A percentile compares a stretch with the other conserved stretches of the same genome.
These are phyloP conservation scores for Mortierella sp. DNA, from an alignment of 371 early-diverging fungal species.

Conservation along the genomic window DNA sequence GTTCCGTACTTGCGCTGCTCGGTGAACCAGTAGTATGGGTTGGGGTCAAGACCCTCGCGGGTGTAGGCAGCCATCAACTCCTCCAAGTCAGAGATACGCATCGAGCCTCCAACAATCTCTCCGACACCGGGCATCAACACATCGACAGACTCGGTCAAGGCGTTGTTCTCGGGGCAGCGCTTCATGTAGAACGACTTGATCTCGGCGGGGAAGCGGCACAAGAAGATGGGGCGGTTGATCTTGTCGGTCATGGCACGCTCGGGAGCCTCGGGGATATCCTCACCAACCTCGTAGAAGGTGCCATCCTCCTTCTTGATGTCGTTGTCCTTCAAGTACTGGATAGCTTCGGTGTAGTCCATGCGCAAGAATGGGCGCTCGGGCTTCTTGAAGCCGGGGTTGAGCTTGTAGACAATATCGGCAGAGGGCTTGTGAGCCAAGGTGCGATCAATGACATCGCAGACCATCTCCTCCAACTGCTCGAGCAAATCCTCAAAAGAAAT, in stretches of 20 bases:
- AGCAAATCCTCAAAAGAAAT: conserved; percentile 95
- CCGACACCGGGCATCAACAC: conserved; percentile 99
- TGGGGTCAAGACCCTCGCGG: conserved; percentile 97
- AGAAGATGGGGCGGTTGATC: conserved; percentile 96
- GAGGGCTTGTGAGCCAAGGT: conserved; percentile 85
- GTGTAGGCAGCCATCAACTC: conserved; percentile 96
- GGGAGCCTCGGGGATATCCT: conserved; percentile 99
- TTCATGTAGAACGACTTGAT: conserved; percentile 99
- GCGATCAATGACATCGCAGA: conserved; percentile 88
- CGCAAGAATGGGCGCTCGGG: conserved; percentile 95
- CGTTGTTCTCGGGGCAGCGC: conserved; percentile 83
- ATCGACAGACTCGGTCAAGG: conserved; percentile 98
- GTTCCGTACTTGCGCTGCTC: conserved; percentile 99
- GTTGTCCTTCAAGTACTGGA: conserved; percentile 94
- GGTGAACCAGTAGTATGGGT: conserved; percentile 99
- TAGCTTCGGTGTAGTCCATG: conserved; percentile 98
- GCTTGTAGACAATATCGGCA: conserved; percentile 84
- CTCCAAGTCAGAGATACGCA: conserved; percentile 96
- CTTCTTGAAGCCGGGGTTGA: conserved; percentile 94
- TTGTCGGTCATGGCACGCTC: conserved; percentile 99
- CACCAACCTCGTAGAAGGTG: conserved; percentile 93
- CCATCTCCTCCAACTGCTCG: conserved; percentile 92
- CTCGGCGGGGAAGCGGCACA: conserved; percentile 98
- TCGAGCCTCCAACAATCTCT: conserved; percentile 99
- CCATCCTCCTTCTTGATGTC: conserved; percentile 95